These are phyloP conservation scores for Euphrasia arctica DNA, from an alignment of 305 asterid species.

Conservation along the genomic window DNA sequence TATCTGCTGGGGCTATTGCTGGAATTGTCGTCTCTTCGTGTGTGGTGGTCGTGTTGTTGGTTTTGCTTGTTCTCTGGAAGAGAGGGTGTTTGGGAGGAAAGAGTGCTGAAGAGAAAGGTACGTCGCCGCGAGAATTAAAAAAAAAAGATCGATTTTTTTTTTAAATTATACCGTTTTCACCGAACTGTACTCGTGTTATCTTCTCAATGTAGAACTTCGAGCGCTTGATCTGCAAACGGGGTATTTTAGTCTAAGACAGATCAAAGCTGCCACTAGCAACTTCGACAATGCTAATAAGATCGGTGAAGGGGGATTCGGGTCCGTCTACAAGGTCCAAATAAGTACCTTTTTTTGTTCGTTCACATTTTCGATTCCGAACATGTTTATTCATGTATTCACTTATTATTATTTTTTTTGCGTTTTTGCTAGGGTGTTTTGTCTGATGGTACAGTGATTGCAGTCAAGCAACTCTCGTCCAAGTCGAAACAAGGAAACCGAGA, in stretches of 20 bases:
- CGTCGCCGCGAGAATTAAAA: background rate
- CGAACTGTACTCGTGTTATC: conserved; percentile 7
- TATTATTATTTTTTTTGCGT: background rate
- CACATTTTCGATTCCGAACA: background rate
- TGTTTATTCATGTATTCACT: too few species aligned
- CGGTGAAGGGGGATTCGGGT: conserved; percentile 98
- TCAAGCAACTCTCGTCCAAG: conserved; percentile 85
- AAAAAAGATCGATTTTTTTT: too few species aligned
- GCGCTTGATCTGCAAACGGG: conserved; percentile 83
- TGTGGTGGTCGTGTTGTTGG: conserved; percentile 29
- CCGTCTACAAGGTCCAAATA: conserved; percentile 70
- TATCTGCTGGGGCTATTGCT: conserved; percentile 65
- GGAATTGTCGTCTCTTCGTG: conserved; percentile 62
- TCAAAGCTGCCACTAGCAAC: conserved; percentile 79
- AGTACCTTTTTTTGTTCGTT: background rate
- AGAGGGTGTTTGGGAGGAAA: conserved; percentile 59
- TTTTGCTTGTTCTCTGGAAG: conserved; percentile 51
- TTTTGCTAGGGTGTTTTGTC: conserved; percentile 47
- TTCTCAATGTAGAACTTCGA: conserved; percentile 60
- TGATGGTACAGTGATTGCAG: conserved; percentile 78
- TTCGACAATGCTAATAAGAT: conserved; percentile 76
- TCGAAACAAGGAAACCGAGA: conserved; percentile 94
- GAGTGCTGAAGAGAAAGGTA: conserved; percentile 59
- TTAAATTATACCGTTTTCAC: background rate
- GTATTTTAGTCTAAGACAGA: conserved; percentile 66